These are phyloP conservation scores for Creolimax fragrantissima DNA, from an alignment of 78 protist genomes.

Conservation along the genomic window DNA sequence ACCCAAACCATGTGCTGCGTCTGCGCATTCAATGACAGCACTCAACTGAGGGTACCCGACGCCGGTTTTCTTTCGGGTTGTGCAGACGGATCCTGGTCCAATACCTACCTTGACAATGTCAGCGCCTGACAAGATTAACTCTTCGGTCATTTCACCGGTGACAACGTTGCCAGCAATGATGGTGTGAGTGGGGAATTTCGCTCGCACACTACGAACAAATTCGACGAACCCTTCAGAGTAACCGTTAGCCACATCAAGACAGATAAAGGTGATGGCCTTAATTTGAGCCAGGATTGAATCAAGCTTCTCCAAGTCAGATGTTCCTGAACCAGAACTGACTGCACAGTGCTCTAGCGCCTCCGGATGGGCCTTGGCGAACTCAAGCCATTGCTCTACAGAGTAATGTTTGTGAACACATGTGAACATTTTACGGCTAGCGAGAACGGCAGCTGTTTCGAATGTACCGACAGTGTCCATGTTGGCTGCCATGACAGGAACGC, in stretches of 20 bases:
- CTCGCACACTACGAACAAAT: conserved; percentile 27
- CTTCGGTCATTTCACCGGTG: conserved; percentile 56
- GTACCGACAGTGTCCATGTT: conserved; percentile 75
- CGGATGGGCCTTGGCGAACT: conserved; percentile 20
- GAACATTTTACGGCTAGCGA: background rate
- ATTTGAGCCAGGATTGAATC: background rate
- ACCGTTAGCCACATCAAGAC: conserved; percentile 58
- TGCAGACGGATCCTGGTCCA: conserved; percentile 52
- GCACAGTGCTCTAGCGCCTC: conserved; percentile 24
- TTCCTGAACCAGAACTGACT: conserved; percentile 21
- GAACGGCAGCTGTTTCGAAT: conserved; percentile 34
- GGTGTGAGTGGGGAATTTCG: conserved; percentile 20
- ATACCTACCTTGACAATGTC: conserved; percentile 60
- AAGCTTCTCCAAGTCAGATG: background rate
- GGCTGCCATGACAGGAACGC: conserved; percentile 59
- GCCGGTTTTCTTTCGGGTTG: conserved; percentile 52
- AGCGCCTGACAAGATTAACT: conserved; percentile 51
- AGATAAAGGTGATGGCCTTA: background rate
- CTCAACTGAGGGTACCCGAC: conserved; percentile 60
- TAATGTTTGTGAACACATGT: conserved; percentile 52
- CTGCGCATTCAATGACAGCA: conserved; percentile 56
- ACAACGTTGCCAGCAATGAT: conserved; percentile 68
- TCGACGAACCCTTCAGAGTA: conserved; percentile 47
- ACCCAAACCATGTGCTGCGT: conserved; percentile 57
- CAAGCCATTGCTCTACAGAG: conserved; percentile 29